These are phyloP conservation scores for Fomitopsis schrenkii DNA, from an alignment of 1,284 basidiomycete genomes.

Conservation along the genomic window DNA sequence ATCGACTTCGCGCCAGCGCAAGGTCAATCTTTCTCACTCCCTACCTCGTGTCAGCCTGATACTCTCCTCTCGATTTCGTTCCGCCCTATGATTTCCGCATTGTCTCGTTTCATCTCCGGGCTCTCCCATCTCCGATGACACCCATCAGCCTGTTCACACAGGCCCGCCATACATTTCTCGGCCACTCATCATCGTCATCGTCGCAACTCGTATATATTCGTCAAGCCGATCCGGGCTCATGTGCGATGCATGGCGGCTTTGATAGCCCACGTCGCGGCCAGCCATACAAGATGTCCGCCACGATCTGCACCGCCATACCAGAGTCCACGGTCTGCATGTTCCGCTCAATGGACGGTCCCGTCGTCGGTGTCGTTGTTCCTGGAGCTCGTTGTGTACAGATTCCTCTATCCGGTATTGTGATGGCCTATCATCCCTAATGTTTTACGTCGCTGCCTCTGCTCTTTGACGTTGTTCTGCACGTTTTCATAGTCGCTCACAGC, in stretches of 20 bases:
- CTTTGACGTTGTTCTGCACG: constrained; percentile 19
- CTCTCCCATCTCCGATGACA: constrained; percentile 45
- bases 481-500: constrained; percentile 17
- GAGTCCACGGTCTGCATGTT: constrained; percentile 16
- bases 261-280: constrained; percentile 9
- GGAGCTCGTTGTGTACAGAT: constrained; percentile 27
- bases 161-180: constrained; percentile 22
- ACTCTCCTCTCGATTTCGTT: constrained; percentile 17
- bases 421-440: constrained; percentile 28
- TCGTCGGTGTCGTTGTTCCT: constrained; percentile 18
- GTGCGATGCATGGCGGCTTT: constrained; percentile 12
- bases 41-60: constrained; percentile 25
- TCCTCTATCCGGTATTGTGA: constrained; percentile 23
- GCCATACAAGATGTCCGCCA: constrained; percentile 15
- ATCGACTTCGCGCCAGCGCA: constrained; percentile 26
- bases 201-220: constrained; percentile 32
- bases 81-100: constrained; percentile 15
- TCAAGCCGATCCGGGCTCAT: constrained; percentile 17
- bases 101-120: constrained; percentile 19
- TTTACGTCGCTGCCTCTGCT: constrained; percentile 26
- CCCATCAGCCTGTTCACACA: constrained; percentile 55
- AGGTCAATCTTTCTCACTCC: constrained; percentile 24
- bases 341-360: constrained; percentile 20
- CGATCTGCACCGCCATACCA: constrained; percentile 16
- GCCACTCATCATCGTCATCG: constrained; percentile 23